A percentile compares a stretch with the other conserved stretches of the same genome.
Conservation (phyloP, 345 rosid species). For the Xanthoceras sorbifolium region DNA sequence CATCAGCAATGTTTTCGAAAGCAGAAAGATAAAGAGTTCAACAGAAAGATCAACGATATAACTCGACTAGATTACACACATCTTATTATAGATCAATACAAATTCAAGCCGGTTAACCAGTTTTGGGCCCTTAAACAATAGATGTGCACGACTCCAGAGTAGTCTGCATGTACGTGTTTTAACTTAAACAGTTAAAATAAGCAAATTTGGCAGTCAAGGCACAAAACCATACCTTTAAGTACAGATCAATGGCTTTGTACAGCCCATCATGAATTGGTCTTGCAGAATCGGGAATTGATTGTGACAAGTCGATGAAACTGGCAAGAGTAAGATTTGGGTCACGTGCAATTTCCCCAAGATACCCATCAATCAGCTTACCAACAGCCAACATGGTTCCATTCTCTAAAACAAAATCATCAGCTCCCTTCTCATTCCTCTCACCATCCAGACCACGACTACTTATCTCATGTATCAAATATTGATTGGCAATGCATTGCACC, state of each 20-base stretch:
- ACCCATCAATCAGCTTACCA: conserved; percentile 73
- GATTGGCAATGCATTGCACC: conserved; percentile 55
- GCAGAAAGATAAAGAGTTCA: neutral
- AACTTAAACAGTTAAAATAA: neutral
- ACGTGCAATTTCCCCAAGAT: conserved; percentile 57
- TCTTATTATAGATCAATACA: neutral
- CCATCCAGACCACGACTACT: conserved; percentile 29
- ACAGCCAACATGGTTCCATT: conserved; percentile 55
- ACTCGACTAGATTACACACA: neutral
- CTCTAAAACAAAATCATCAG: conserved; percentile 44
- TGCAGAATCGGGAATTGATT: conserved; percentile 64
- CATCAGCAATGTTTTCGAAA: neutral
- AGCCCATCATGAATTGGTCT: conserved; percentile 75
- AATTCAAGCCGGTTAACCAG: neutral
- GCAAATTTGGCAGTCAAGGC: neutral
- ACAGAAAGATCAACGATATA: neutral
- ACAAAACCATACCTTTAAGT: conserved; percentile 60
- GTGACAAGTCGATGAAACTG: conserved; percentile 58
- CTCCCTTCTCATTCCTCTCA: conserved; percentile 39
- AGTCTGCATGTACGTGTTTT: neutral
- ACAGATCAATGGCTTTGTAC: conserved; percentile 80
- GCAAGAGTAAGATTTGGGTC: conserved; percentile 49
- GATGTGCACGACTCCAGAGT: neutral
- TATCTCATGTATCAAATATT: conserved; percentile 47
- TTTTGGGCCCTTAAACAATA: neutral